Evolutionary conservation across 257 asterid genomes (phyloP).

Genomic region (Coffea canephora): DNA sequence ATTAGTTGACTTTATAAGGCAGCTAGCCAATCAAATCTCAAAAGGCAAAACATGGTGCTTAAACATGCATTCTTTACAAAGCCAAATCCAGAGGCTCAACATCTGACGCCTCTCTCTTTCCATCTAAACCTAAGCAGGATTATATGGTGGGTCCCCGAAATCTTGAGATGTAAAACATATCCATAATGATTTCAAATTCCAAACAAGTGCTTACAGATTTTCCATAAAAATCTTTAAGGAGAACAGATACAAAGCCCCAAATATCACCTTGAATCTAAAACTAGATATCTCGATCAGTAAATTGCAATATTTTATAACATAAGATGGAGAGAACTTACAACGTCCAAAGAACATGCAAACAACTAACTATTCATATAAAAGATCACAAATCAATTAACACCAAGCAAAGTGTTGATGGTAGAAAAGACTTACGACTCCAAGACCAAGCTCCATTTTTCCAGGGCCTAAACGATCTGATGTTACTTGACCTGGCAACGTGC

Average conservation of each 20-base stretch:
- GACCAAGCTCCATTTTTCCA: constrained; percentile 99
- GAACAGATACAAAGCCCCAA: background rate
- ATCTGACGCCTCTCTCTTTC: background rate
- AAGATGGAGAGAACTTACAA: background rate
- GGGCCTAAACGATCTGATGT: constrained; percentile 92
- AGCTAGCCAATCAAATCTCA: background rate
- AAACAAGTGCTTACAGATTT: background rate
- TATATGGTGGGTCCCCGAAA: background rate
- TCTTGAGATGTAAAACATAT: background rate
- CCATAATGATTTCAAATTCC: constrained; percentile 1
- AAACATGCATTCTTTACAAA: background rate
- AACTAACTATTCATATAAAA: background rate
- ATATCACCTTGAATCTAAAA: background rate
- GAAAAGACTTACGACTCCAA: constrained; percentile 77
- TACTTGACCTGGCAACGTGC: constrained; percentile 92
- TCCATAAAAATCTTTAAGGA: background rate
- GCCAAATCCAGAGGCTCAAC: background rate
- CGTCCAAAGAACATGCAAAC: background rate
- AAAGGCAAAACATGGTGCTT: background rate
- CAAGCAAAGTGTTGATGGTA: constrained; percentile 8
- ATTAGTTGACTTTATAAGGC: background rate
- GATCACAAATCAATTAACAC: constrained; percentile 6
- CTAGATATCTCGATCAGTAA: background rate
- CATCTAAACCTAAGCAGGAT: background rate
- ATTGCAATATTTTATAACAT: background rate